Evolutionary conservation across 2,329 filamentous ascomycete genomes (phyloP).

Genomic region (Aspergillus sp.): DNA sequence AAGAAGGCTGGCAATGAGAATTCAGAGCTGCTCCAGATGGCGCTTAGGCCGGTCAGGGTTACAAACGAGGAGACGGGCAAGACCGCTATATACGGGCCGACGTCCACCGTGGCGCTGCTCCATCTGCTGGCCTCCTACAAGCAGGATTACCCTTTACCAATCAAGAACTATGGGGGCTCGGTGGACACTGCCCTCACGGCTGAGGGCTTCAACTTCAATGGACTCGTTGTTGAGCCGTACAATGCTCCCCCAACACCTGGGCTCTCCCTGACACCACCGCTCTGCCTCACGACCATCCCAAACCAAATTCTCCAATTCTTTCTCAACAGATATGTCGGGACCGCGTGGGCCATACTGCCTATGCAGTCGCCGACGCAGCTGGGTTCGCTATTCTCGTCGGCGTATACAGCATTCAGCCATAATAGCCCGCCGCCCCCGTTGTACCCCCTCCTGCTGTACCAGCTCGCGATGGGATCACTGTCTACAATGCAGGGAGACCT

Average conservation of each 20-base stretch:
- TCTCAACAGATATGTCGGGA: not conserved
- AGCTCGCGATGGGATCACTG: not conserved
- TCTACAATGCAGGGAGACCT: not conserved
- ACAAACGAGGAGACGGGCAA: not conserved
- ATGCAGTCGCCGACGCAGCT: slow-evolving; percentile 1
- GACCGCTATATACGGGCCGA: not conserved
- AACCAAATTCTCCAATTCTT: slow-evolving; percentile 1
- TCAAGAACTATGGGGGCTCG: not conserved
- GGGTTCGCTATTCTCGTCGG: not conserved
- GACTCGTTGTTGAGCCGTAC: not conserved
- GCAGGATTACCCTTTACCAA: not conserved
- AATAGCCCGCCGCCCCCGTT: slow-evolving; percentile 1
- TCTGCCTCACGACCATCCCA: not conserved
- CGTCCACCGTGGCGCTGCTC: slow-evolving; percentile 1
- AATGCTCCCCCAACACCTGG: not conserved
- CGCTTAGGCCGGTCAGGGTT: not conserved
- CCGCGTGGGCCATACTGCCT: not conserved
- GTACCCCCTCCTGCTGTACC: slow-evolving; percentile 1
- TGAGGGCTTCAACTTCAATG: not conserved
- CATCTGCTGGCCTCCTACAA: not conserved
- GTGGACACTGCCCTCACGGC: not conserved
- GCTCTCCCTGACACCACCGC: not conserved
- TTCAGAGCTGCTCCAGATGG: not conserved
- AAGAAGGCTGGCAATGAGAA: not conserved
- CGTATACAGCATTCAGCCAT: not conserved